A percentile compares a stretch with the other conserved stretches of the same genome.
Evolutionary conservation across 108 stramenopile genomes (phyloP).

Genomic region (Phaeodactylum tricornutum): DNA sequence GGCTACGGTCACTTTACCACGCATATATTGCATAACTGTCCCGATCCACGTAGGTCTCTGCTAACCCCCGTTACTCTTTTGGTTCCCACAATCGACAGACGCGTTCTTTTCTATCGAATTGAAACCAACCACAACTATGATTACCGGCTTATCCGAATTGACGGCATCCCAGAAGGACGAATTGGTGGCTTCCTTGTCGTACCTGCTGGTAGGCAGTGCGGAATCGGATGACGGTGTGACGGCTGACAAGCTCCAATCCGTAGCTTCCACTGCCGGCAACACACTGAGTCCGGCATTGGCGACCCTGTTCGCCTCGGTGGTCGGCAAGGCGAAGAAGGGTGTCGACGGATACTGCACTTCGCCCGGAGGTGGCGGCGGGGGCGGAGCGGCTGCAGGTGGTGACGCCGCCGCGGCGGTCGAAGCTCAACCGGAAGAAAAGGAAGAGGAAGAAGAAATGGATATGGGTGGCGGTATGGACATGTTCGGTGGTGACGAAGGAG

Average conservation of each 20-base stretch:
- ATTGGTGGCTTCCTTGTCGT: constrained; percentile 65
- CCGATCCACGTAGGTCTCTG: too few species aligned
- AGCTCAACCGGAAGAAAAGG: constrained; percentile 38
- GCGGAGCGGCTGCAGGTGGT: constrained; percentile 24
- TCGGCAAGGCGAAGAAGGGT: too few species aligned
- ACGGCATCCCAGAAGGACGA: constrained; percentile 68
- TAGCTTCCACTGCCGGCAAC: constrained; percentile 65
- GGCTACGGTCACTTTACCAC: too few species aligned
- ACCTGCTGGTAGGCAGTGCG: constrained; percentile 45
- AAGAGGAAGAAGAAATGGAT: constrained; percentile 47
- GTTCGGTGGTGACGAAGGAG: constrained; percentile 57
- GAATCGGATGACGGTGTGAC: constrained; percentile 42
- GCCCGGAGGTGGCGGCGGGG: constrained; percentile 52
- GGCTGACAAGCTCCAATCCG: constrained; percentile 52
- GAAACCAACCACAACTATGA: too few species aligned
- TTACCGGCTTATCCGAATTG: constrained; percentile 50
- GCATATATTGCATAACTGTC: too few species aligned
- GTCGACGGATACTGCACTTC: too few species aligned
- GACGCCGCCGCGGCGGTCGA: constrained; percentile 33
- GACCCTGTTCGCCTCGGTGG: constrained; percentile 49
- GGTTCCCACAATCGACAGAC: too few species aligned
- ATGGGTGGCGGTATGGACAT: constrained; percentile 37
- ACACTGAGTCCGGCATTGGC: constrained; percentile 46
- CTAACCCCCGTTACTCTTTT: too few species aligned
- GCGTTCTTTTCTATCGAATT: too few species aligned